These are phyloP conservation scores for Trypanosoma scelopori DNA, from an alignment of 208 protist species.

Conservation along the genomic window DNA sequence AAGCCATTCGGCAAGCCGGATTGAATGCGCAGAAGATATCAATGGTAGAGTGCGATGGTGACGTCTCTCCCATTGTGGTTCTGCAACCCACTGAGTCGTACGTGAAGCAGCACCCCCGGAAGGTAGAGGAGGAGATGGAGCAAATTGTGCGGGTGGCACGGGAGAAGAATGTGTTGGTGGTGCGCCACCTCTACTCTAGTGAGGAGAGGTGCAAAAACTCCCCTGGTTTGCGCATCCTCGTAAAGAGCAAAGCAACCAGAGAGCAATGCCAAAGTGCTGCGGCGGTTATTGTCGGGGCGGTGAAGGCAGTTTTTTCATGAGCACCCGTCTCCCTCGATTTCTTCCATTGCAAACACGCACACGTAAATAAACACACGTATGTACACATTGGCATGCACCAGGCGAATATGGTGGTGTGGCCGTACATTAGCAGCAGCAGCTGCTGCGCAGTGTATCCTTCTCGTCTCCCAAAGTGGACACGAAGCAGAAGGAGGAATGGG, in stretches of 20 bases:
- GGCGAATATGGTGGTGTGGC: too few relatives aligned
- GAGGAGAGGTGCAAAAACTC: slow-evolving; percentile 58
- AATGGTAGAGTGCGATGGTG: slow-evolving; percentile 56
- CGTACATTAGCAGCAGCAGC: too few relatives aligned
- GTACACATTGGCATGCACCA: background rate
- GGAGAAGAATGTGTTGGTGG: slow-evolving; percentile 53
- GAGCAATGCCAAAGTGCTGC: slow-evolving; percentile 48
- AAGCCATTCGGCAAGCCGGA: slow-evolving; percentile 38
- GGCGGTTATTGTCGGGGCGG: slow-evolving; percentile 44
- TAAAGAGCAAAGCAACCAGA: slow-evolving; percentile 57
- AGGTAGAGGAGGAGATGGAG: slow-evolving; percentile 63
- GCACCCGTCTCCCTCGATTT: too few relatives aligned
- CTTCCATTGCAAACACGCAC: background rate
- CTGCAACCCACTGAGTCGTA: slow-evolving; percentile 48
- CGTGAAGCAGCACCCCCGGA: slow-evolving; percentile 33
- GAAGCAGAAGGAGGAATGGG: too few relatives aligned
- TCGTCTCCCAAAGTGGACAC: background rate
- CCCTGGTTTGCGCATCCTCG: slow-evolving; percentile 64
- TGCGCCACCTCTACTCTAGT: slow-evolving; percentile 64
- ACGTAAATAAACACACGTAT: slow-evolving; percentile 19
- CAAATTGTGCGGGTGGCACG: slow-evolving; percentile 48
- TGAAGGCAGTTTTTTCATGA: slow-evolving; percentile 61
- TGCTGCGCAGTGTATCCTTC: background rate
- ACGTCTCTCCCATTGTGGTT: slow-evolving; percentile 72
- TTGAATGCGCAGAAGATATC: slow-evolving; percentile 60